Evolutionary conservation across 768 basidiomycete genomes (phyloP).

Genomic region (Suillus sp.): DNA sequence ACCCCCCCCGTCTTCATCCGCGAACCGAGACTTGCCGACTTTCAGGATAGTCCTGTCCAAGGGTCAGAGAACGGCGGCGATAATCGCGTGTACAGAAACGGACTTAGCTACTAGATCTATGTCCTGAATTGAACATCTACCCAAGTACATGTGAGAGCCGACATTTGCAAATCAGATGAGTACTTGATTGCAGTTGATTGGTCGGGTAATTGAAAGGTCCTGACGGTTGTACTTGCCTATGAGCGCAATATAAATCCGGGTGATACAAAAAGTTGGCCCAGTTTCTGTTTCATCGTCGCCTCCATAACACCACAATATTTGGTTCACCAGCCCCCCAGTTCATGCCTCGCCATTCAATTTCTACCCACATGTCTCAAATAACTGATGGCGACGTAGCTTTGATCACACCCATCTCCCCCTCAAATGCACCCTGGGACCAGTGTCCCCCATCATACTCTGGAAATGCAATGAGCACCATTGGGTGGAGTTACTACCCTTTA

Average conservation of each 20-base stretch:
- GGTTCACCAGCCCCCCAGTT: conserved; percentile 15
- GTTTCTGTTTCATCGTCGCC: conserved; percentile 21
- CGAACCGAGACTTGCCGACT: conserved; percentile 10
- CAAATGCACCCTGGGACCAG: conserved; percentile 52
- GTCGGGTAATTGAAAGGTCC: conserved; percentile 29
- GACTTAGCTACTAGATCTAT: conserved; percentile 29
- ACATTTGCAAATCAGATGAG: conserved; percentile 36
- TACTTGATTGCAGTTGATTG: conserved; percentile 32
- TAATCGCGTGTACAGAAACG: conserved; percentile 27
- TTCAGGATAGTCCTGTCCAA: neutral
- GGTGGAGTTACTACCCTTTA: conserved; percentile 51
- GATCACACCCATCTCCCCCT: conserved; percentile 48
- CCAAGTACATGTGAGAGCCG: conserved; percentile 33
- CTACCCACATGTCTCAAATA: conserved; percentile 57
- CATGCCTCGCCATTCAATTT: conserved; percentile 32
- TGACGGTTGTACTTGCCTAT: conserved; percentile 30
- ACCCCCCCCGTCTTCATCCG: conserved; percentile 11
- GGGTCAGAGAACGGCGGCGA: conserved; percentile 5
- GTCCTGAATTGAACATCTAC: conserved; percentile 30
- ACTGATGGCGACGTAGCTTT: conserved; percentile 60
- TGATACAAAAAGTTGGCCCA: conserved; percentile 19
- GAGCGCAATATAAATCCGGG: conserved; percentile 36
- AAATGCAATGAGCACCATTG: conserved; percentile 39
- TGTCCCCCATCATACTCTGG: conserved; percentile 39
- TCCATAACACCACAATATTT: conserved; percentile 14